Conservation (phyloP, 1,284 basidiomycete genomes). For the Pascua sp. region DNA sequence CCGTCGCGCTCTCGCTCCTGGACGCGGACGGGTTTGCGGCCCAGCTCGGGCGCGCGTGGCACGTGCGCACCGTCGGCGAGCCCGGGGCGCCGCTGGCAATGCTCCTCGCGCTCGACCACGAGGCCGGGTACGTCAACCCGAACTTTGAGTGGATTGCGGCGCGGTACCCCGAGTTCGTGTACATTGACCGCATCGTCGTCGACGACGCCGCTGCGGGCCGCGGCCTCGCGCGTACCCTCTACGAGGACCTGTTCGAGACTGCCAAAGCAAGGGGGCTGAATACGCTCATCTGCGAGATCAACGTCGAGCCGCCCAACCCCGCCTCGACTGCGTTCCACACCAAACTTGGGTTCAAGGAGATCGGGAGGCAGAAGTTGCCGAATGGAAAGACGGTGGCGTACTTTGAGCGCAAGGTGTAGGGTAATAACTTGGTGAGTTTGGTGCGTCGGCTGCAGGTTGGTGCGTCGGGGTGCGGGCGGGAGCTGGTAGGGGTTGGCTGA, state of each 20-base stretch:
- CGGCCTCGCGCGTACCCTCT: conserved; percentile 8
- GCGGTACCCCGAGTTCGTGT: conserved; percentile 7
- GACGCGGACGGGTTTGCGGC: conserved; percentile 6
- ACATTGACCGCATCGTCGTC: conserved; percentile 14
- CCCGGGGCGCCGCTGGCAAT: conserved; percentile 4
- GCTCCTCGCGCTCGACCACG: conserved; percentile 4
- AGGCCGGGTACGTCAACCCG: conserved; percentile 8
- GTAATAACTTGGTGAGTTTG: no score
- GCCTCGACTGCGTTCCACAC: conserved; percentile 7
- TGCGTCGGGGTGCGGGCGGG: no score
- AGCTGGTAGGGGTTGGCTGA: no score
- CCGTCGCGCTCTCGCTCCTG: conserved; percentile 3
- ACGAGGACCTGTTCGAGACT: not conserved
- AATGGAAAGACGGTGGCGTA: conserved; percentile 16
- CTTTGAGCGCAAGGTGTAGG: conserved; percentile 8
- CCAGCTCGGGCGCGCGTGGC: conserved; percentile 4
- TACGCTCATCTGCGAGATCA: conserved; percentile 13
- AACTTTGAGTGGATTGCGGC: conserved; percentile 13
- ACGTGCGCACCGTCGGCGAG: conserved; percentile 11
- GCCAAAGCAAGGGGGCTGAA: conserved; percentile 1
- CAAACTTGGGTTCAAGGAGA: conserved; percentile 10
- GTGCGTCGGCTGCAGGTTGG: no score
- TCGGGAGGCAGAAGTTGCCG: conserved; percentile 3
- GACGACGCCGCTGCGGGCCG: not conserved
- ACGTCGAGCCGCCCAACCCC: conserved; percentile 13